Evolutionary conservation across 805 yeast genomes (phyloP), one percentile per base, ranked within the genome.

Genomic region (Hanseniaspora valbyensis): DNA sequence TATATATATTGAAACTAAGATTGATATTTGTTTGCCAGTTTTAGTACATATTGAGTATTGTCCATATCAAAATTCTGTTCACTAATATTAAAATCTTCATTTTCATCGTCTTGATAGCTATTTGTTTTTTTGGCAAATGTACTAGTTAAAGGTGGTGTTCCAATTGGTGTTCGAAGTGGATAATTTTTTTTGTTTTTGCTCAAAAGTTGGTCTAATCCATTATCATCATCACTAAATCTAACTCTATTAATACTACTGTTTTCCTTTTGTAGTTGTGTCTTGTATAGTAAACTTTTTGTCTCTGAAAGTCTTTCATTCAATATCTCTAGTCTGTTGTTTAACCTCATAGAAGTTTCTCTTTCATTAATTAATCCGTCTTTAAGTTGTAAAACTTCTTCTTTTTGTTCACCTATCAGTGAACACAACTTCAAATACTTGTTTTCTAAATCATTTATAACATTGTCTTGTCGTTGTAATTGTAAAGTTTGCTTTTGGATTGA

Each of bases 31-130:
- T 32, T 28, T 22, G 51, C 42, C 40, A 48, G 40, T 14, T 48
- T 48, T 26, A 48, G 33, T 5, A 48, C 42, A 26, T 48, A 38
- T 34, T 48, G 44, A 4, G 51, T 48, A n/a, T 48, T 48, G 28
- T 48, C 42, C n/a, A 48, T n/a, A 48, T 48, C 51, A 16, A 25
- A 25, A 19, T 19, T 32, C 4, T 22, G 3, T 4, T 8, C 10
- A 18, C 13, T 13, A 34, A 34, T 8, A 18, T 18, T 19, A 34
- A 37, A 22, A 5, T 22, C 41, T 9, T 25, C 32, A 14, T 39
- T 38, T 24, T 38, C 42, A 25, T 39, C 42, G 24, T 26, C n/a
- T 8, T 12, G 6, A 24, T n/a, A 26, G 16, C 42, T 39, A 4
- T 14, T 12, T 37, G 16, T 32, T 13, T n/a, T 32, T 32, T 6